Conservation (phyloP, 129 eudicot genomes). For the Escallonia herrerae region DNA sequence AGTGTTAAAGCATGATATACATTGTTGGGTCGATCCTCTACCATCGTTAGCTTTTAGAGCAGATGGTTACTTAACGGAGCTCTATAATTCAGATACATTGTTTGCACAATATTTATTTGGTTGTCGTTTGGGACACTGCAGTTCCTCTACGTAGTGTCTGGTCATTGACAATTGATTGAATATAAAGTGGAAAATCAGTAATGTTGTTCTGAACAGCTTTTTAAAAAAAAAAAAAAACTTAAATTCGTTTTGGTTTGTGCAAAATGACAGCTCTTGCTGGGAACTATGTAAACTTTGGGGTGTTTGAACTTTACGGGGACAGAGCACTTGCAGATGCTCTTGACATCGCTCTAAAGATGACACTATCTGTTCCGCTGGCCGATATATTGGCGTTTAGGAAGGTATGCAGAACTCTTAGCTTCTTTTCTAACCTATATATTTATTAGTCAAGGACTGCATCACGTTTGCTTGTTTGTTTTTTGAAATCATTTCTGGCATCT, state of each 20-base stretch:
- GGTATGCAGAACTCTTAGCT: constrained; percentile 34
- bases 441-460: not conserved
- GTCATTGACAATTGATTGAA: not conserved
- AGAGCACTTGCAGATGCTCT: constrained; percentile 98
- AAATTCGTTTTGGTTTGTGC: constrained; percentile 1
- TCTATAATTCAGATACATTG: too few relatives aligned
- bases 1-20: too few relatives aligned
- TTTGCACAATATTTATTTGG: too few relatives aligned
- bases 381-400: constrained; percentile 92
- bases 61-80: too few relatives aligned
- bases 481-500: not conserved
- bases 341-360: constrained; percentile 86
- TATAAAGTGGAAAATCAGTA: not conserved
- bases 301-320: constrained; percentile 94
- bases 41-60: too few relatives aligned
- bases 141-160: too few relatives aligned
- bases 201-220: not conserved
- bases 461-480: not conserved
- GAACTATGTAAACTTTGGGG: constrained; percentile 94
- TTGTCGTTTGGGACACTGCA: too few relatives aligned
- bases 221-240: too few relatives aligned
- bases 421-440: not conserved
- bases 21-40: too few relatives aligned
- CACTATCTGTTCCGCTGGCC: constrained; percentile 78
- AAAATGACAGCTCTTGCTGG: constrained; percentile 78